Conservation (phyloP, 768 basidiomycete genomes). For the Trametes cubensis region DNA sequence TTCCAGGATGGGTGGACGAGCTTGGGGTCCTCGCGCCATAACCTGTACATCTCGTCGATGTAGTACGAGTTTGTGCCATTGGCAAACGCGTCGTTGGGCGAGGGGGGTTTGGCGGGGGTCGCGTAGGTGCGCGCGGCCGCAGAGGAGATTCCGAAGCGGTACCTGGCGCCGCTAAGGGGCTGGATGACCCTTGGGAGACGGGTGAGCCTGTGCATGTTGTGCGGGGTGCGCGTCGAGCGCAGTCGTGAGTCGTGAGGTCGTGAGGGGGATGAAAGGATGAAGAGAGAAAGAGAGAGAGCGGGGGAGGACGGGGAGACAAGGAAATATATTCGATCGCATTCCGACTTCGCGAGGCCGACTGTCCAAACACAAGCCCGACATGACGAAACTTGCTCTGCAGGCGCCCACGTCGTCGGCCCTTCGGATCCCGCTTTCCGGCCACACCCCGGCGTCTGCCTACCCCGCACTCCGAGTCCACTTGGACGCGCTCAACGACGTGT, state of each 20-base stretch:
- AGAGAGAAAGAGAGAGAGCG: neutral
- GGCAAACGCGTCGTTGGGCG: slow-evolving; percentile 83
- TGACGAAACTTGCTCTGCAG: slow-evolving; percentile 2
- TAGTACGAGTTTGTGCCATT: slow-evolving; percentile 97
- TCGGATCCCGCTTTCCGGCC: slow-evolving; percentile 1
- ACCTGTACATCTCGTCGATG: slow-evolving; percentile 95
- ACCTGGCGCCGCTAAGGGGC: slow-evolving; percentile 15
- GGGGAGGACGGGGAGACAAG: neutral
- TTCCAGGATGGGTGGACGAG: slow-evolving; percentile 95
- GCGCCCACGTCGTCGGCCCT: slow-evolving; percentile 6
- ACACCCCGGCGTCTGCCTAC: slow-evolving; percentile 1
- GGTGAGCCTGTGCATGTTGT: slow-evolving; percentile 15
- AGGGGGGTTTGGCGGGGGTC: slow-evolving; percentile 54
- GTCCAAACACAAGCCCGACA: neutral
- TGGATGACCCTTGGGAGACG: slow-evolving; percentile 16
- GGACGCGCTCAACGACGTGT: neutral
- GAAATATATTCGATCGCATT: slow-evolving; percentile 7
- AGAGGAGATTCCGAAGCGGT: slow-evolving; percentile 13
- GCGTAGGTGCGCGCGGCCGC: slow-evolving; percentile 43
- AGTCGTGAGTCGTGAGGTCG: slow-evolving; percentile 16
- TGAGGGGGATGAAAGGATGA: neutral
- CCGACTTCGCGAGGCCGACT: slow-evolving; percentile 1
- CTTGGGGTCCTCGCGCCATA: slow-evolving; percentile 86
- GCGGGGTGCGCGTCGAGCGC: slow-evolving; percentile 1
- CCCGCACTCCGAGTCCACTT: neutral